Conservation (phyloP, 257 asterid genomes). For the Rubia yunnanensis region DNA sequence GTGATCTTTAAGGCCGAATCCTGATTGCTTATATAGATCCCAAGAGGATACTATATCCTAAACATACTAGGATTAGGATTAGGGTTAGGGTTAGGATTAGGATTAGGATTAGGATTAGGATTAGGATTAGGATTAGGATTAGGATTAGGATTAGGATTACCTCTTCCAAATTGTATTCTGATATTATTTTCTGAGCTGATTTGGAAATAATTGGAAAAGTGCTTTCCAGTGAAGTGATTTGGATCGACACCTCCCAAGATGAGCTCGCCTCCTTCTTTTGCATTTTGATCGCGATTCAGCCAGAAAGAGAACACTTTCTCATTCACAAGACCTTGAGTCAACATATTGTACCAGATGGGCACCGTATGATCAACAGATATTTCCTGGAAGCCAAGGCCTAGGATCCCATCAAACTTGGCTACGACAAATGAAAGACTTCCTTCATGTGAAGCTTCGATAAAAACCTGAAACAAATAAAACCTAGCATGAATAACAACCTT, state of each 20-base stretch:
- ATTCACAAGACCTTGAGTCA: conserved; percentile 65
- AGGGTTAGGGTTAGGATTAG: no score
- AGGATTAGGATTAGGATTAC: no score
- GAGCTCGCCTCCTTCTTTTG: conserved; percentile 76
- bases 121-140: no score
- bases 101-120: no score
- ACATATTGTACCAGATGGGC: conserved; percentile 92
- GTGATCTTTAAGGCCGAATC: no score
- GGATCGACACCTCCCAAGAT: conserved; percentile 85
- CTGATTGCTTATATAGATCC: no score
- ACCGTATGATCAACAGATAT: conserved; percentile 68
- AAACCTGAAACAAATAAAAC: conserved; percentile 37
- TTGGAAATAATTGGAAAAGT: no score
- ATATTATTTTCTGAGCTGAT: background rate
- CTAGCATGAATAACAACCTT: background rate
- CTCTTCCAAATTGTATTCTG: background rate
- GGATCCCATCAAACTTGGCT: conserved; percentile 81
- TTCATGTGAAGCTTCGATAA: conserved; percentile 77
- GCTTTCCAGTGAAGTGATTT: conserved; percentile 62
- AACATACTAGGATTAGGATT: no score
- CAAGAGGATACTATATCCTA: no score
- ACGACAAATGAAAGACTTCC: conserved; percentile 69
- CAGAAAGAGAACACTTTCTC: conserved; percentile 77
- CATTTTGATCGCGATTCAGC: conserved; percentile 68
- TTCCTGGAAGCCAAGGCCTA: conserved; percentile 96